phyloP scores from a whole-genome alignment of 23 red algal species.

The Gracilaria caudata region DNA sequence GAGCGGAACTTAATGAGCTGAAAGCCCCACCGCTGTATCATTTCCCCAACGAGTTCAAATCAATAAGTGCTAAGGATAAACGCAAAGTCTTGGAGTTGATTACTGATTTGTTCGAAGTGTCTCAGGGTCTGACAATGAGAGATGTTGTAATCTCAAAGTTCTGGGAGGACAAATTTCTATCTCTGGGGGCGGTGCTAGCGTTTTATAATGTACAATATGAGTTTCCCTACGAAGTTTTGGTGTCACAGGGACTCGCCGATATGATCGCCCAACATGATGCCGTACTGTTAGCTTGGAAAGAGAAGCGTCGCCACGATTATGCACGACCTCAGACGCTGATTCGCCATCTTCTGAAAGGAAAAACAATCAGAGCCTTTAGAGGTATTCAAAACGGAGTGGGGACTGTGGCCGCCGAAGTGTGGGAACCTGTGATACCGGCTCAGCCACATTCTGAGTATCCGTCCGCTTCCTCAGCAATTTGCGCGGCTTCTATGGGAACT shows the following conservation, averaged over 20 bases:
- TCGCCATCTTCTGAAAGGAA: slow-evolving; percentile 27
- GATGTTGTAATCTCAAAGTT: slow-evolving; percentile 14
- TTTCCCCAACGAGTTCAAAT: not conserved
- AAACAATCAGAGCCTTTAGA: slow-evolving; percentile 28
- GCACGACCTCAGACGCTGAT: slow-evolving; percentile 23
- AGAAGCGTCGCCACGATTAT: slow-evolving; percentile 43
- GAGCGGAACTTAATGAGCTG: not conserved
- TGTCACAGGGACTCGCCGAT: not conserved
- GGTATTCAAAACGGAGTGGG: slow-evolving; percentile 16
- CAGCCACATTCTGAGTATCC: slow-evolving; percentile 65
- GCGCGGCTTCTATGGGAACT: slow-evolving; percentile 28
- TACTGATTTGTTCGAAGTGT: not conserved
- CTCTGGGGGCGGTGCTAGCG: slow-evolving; percentile 2
- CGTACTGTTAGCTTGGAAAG: slow-evolving; percentile 43
- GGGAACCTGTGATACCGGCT: slow-evolving; percentile 30
- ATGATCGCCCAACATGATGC: slow-evolving; percentile 44
- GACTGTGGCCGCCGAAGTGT: slow-evolving; percentile 5
- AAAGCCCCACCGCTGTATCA: slow-evolving; percentile 13
- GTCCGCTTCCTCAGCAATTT: slow-evolving; percentile 36
- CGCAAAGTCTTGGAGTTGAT: slow-evolving; percentile 3
- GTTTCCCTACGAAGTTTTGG: not conserved
- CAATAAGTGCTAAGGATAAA: slow-evolving; percentile 5
- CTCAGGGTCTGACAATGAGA: not conserved
- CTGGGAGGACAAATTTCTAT: slow-evolving; percentile 55
- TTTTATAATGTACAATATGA: not conserved